phyloP scores from a whole-genome alignment of 768 basidiomycete genomes.

The Pholiota molesta region DNA sequence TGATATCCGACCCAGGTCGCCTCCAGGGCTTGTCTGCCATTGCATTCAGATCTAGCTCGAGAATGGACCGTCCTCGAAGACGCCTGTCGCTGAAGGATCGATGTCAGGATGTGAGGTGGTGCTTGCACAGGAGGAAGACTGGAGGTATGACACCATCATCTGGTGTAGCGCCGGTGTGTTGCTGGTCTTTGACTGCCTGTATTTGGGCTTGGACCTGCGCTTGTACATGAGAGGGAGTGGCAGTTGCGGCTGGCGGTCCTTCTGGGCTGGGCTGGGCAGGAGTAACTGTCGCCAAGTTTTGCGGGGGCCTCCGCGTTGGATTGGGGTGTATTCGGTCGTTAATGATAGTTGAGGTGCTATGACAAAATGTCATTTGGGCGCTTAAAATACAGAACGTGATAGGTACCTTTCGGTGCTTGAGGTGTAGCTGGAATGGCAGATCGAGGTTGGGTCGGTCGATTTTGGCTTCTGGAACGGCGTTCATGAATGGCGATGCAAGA shows the following conservation, averaged over 20 bases:
- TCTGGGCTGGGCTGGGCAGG: constrained; percentile 15
- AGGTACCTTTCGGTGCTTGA: constrained; percentile 35
- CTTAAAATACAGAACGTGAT: neutral
- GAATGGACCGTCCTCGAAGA: constrained; percentile 77
- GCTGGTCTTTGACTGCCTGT: constrained; percentile 14
- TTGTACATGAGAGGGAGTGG: constrained; percentile 23
- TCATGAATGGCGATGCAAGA: neutral
- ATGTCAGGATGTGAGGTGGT: constrained; percentile 82
- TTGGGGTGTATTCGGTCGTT: constrained; percentile 83
- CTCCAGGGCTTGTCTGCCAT: constrained; percentile 90
- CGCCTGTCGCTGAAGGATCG: constrained; percentile 67
- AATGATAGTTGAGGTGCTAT: constrained; percentile 57
- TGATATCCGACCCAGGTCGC: constrained; percentile 86
- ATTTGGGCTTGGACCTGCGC: constrained; percentile 12
- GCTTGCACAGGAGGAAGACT: constrained; percentile 68
- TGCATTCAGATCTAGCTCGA: constrained; percentile 79
- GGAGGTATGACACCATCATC: constrained; percentile 62
- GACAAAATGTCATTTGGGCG: constrained; percentile 5
- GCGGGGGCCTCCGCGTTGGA: constrained; percentile 58
- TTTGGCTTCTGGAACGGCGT: constrained; percentile 20
- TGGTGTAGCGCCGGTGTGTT: constrained; percentile 11
- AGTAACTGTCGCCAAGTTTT: constrained; percentile 19
- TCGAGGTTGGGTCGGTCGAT: constrained; percentile 20
- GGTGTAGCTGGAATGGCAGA: constrained; percentile 26
- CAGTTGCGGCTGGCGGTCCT: constrained; percentile 16